These are phyloP conservation scores for Fraxinus quadrangulata DNA, from an alignment of 257 asterid species.

Conservation along the genomic window DNA sequence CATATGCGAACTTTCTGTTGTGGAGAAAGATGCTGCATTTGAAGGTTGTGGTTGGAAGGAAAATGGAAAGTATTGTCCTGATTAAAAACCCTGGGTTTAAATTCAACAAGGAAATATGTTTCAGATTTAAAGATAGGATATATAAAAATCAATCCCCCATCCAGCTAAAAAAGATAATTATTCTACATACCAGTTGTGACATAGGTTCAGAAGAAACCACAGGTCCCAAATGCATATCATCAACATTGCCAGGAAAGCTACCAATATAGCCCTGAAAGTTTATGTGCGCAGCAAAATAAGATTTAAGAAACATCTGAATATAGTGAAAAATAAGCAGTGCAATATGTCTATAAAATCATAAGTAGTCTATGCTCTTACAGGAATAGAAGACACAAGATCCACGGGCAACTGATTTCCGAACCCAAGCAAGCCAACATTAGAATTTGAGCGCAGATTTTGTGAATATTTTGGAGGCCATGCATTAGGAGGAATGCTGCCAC, in stretches of 20 bases:
- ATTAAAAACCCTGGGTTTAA: slow-evolving; percentile 34
- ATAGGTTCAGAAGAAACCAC: slow-evolving; percentile 46
- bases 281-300: slow-evolving; percentile 20
- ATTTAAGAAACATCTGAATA: neutral
- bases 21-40: slow-evolving; percentile 43
- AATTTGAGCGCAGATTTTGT: slow-evolving; percentile 48
- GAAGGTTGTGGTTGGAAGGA: slow-evolving; percentile 50
- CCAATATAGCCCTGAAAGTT: slow-evolving; percentile 42
- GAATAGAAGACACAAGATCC: slow-evolving; percentile 33
- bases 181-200: slow-evolving; percentile 42
- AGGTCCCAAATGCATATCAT: slow-evolving; percentile 43
- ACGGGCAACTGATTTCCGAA: slow-evolving; percentile 60
- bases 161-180: neutral
- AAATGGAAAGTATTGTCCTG: slow-evolving; percentile 51
- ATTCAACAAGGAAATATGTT: too few relatives aligned
- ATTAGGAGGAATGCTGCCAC: slow-evolving; percentile 45
- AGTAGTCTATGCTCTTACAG: neutral
- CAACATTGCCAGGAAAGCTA: slow-evolving; percentile 39
- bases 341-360: neutral
- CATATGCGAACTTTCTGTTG: slow-evolving; percentile 44
- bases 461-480: slow-evolving; percentile 67
- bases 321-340: slow-evolving; percentile 6
- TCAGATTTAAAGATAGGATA: too few relatives aligned
- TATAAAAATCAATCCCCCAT: neutral
- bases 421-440: slow-evolving; percentile 52